phyloP scores from a whole-genome alignment of 176 grass and related monocot species.

The Triticum monococcum region DNA sequence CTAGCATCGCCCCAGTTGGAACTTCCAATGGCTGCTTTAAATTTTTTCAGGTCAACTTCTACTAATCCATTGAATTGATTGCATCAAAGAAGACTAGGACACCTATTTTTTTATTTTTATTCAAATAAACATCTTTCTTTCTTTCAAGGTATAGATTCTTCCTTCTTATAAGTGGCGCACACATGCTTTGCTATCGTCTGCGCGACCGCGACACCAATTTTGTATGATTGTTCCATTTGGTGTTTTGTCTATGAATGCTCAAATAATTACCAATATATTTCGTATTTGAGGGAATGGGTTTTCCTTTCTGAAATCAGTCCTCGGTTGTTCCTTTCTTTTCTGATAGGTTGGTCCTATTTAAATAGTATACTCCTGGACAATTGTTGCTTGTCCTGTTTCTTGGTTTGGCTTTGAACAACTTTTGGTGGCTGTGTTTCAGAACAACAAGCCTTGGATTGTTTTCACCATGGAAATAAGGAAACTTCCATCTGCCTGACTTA shows the following conservation, averaged over 20 bases:
- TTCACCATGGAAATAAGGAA: slow-evolving; percentile 1
- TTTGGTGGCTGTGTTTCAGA: slow-evolving; percentile 1
- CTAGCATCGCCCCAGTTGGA: slow-evolving; percentile 13
- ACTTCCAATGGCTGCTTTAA: not conserved
- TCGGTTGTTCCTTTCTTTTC: not conserved
- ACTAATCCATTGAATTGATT: slow-evolving; percentile 30
- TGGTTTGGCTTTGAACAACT: not conserved
- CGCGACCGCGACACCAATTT: not conserved
- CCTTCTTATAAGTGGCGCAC: not conserved
- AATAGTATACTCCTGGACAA: not conserved
- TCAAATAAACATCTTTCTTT: not conserved
- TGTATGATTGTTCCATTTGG: slow-evolving; percentile 1
- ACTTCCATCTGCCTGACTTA: slow-evolving; percentile 17
- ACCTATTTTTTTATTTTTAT: not conserved
- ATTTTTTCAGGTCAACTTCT: slow-evolving; percentile 28
- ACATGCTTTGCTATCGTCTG: not conserved
- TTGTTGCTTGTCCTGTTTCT: slow-evolving; percentile 25
- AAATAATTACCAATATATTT: not conserved
- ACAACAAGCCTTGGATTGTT: not conserved
- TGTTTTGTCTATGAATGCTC: not conserved
- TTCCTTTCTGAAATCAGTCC: not conserved
- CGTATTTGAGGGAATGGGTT: not conserved
- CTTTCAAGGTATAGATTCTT: not conserved
- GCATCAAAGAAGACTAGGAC: not conserved
- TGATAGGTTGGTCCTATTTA: slow-evolving; percentile 42